Evolutionary conservation across 1,139 yeast species (phyloP).

Genomic region (Torulaspora pretoriensis): DNA sequence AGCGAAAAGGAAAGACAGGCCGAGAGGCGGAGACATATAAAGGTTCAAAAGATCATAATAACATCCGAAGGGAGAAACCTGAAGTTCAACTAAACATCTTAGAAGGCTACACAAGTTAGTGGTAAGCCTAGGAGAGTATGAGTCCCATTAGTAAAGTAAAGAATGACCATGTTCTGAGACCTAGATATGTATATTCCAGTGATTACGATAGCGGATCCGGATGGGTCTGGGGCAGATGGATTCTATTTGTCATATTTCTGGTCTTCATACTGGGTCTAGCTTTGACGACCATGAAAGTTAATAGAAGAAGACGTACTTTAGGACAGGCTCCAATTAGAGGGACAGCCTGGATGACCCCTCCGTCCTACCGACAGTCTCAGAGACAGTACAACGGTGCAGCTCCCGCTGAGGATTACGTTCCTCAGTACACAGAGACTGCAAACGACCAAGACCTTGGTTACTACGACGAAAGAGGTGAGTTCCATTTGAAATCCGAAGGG

Average conservation of each 20-base stretch:
- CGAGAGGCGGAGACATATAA: neutral
- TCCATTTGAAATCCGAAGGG: conserved; percentile 36
- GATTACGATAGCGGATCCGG: conserved; percentile 1
- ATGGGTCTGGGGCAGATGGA: conserved; percentile 43
- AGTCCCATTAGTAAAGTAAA: conserved; percentile 8
- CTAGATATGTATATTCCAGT: conserved; percentile 2
- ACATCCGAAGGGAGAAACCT: neutral
- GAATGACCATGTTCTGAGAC: neutral
- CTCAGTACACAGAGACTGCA: conserved; percentile 61
- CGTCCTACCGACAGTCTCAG: conserved; percentile 74
- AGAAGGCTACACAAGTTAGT: neutral
- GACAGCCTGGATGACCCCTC: conserved; percentile 90
- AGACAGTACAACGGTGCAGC: conserved; percentile 47
- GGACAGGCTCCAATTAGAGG: conserved; percentile 76
- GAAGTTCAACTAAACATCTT: neutral
- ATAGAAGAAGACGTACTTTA: conserved; percentile 51
- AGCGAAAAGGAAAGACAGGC: neutral
- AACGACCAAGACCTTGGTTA: conserved; percentile 75
- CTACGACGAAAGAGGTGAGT: conserved; percentile 66
- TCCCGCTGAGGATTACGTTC: conserved; percentile 48
- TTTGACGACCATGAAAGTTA: conserved; percentile 50
- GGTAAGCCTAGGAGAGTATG: neutral
- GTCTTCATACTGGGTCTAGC: conserved; percentile 40
- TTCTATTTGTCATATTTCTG: conserved; percentile 45
- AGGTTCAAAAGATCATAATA: neutral